phyloP scores from a whole-genome alignment of 768 basidiomycete species.

The Suillus occidentalis region DNA sequence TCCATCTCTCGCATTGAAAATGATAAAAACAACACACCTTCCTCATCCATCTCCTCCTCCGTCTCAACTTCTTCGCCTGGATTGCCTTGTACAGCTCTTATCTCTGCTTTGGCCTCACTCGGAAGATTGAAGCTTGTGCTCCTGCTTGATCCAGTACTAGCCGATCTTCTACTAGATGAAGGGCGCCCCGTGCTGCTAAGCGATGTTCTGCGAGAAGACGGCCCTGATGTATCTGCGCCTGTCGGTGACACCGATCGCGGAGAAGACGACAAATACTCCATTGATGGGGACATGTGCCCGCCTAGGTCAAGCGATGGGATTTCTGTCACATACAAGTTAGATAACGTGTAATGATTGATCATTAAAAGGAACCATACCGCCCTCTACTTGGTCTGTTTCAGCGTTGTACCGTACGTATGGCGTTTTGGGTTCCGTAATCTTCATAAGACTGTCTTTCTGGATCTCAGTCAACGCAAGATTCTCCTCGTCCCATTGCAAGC shows the following conservation, averaged over 20 bases:
- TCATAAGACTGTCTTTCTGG: constrained; percentile 95
- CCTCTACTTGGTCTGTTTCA: constrained; percentile 80
- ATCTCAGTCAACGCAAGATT: constrained; percentile 92
- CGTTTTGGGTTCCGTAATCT: constrained; percentile 98
- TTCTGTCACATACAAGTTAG: constrained; percentile 44
- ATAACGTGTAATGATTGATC: constrained; percentile 1
- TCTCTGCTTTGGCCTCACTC: constrained; percentile 61
- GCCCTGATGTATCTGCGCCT: constrained; percentile 59
- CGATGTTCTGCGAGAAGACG: constrained; percentile 74
- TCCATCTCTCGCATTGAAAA: constrained; percentile 4
- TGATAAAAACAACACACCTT: constrained; percentile 49
- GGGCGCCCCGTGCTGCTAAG: constrained; percentile 62
- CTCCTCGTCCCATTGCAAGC: constrained; percentile 93
- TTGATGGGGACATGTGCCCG: constrained; percentile 34
- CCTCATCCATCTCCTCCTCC: constrained; percentile 87
- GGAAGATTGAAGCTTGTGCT: constrained; percentile 86
- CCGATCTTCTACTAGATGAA: constrained; percentile 57
- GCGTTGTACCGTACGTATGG: constrained; percentile 92
- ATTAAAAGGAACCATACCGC: constrained; percentile 52
- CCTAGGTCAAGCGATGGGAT: constrained; percentile 77
- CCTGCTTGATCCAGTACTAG: constrained; percentile 65
- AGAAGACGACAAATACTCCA: constrained; percentile 40
- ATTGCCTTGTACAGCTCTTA: constrained; percentile 44
- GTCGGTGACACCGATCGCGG: constrained; percentile 52
- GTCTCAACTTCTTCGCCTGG: constrained; percentile 58